These are phyloP conservation scores for Rachicladosporium sp. DNA, from an alignment of 2,329 filamentous ascomycete genomes.

Conservation along the genomic window DNA sequence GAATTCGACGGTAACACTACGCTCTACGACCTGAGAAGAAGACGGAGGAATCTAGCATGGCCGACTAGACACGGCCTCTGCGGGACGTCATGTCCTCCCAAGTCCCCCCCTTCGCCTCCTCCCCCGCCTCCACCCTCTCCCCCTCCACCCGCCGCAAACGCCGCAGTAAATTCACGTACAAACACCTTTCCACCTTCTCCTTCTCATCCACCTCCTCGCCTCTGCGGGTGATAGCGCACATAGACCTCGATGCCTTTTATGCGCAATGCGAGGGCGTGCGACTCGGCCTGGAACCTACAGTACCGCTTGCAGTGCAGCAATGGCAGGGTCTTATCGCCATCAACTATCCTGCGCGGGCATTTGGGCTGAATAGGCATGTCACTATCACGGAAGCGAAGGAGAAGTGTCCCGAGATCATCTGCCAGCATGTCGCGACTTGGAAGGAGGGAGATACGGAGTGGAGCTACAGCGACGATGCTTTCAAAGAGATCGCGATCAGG, in stretches of 20 bases:
- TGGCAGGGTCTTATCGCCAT: conserved; percentile 92
- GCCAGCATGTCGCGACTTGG: conserved; percentile 93
- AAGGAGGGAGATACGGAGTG: conserved; percentile 82
- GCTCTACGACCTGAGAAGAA: too few species aligned
- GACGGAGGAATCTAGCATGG: too few species aligned
- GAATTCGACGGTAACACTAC: too few species aligned
- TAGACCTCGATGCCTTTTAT: conserved; percentile 97
- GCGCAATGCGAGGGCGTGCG: conserved; percentile 87
- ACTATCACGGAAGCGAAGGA: conserved; percentile 72
- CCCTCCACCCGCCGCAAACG: conserved; percentile 12
- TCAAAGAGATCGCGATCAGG: conserved; percentile 67
- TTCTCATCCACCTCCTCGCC: conserved; percentile 60
- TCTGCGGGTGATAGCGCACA: conserved; percentile 75
- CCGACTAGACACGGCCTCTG: too few species aligned
- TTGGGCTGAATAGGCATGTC: conserved; percentile 68
- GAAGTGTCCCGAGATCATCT: conserved; percentile 68
- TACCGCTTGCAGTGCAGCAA: conserved; percentile 85
- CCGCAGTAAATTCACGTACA: conserved; percentile 70
- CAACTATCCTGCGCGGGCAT: conserved; percentile 81
- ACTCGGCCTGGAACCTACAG: conserved; percentile 58
- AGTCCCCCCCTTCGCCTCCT: conserved; percentile 17
- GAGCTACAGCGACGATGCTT: conserved; percentile 77
- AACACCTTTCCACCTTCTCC: conserved; percentile 65
- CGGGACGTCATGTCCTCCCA: conserved; percentile 3
- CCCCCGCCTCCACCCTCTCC: conserved; percentile 10